A percentile compares a stretch with the other conserved stretches of the same genome.
Conservation (phyloP, 2,329 filamentous ascomycete species). For the Orbilia brochopaga region DNA sequence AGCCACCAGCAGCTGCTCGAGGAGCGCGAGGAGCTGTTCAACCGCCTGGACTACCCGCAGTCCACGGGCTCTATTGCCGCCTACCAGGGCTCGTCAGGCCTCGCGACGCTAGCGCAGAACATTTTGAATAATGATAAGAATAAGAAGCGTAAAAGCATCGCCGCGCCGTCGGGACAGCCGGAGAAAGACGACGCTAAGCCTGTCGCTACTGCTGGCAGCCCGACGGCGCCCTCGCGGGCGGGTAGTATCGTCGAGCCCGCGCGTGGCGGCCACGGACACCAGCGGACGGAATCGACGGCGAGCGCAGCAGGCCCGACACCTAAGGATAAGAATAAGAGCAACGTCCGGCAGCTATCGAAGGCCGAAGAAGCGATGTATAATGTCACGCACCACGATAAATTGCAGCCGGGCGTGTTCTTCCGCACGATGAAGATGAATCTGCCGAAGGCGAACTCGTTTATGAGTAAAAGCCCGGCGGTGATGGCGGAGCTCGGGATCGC, state of each 20-base stretch:
- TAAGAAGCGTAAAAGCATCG: conserved; percentile 80
- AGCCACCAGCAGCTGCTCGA: conserved; percentile 84
- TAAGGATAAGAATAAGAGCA: conserved; percentile 47
- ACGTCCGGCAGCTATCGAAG: conserved; percentile 63
- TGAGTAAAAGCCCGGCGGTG: conserved; percentile 77
- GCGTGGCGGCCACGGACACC: conserved; percentile 56
- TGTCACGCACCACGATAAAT: conserved; percentile 81
- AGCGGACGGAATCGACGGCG: conserved; percentile 56
- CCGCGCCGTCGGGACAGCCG: conserved; percentile 52
- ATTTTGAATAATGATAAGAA: conserved; percentile 77
- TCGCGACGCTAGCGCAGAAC: conserved; percentile 80
- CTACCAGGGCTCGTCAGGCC: conserved; percentile 80
- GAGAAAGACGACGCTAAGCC: conserved; percentile 65
- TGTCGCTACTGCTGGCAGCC: conserved; percentile 56
- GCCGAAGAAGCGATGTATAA: conserved; percentile 82
- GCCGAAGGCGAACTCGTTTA: conserved; percentile 76
- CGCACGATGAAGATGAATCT: conserved; percentile 82
- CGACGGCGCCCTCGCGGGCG: conserved; percentile 58
- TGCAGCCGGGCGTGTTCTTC: conserved; percentile 86
- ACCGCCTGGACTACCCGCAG: conserved; percentile 80
- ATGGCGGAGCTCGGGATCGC: conserved; percentile 75
- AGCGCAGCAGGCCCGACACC: conserved; percentile 52
- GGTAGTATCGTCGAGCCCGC: conserved; percentile 64
- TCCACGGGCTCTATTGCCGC: conserved; percentile 72
- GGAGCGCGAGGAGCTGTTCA: conserved; percentile 85